Base-by-base conservation (phyloP, 2,329 filamentous ascomycete genomes). In the Fusarium xyrophilum region DNA sequence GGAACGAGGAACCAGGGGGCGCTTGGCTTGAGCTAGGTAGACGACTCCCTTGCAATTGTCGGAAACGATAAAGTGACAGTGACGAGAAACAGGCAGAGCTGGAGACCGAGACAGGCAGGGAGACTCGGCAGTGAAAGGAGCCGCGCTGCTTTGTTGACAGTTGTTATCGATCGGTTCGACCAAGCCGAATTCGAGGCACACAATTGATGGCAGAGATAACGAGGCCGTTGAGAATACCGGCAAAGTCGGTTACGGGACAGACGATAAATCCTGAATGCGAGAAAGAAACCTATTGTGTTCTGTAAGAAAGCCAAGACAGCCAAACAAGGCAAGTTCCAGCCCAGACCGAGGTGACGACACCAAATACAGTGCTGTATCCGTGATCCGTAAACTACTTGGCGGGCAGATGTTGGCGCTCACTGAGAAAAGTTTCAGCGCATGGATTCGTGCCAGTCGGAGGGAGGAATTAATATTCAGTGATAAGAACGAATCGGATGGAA, bases 1-100 rank as follows among this genome's bases (percentile, higher is more conserved):
- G 46, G 67, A 63, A 67, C 66, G 62, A 28, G 39, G 30, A 52
- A 67, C 58, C 64, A 60, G 46, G 65, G 65, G 61, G 66, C 55
- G 64, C 65, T 60, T 65, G 60, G 51, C 50, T 65, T 60, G 44
- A 48, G 21, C 60, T 65, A 61, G 52, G 39, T 63, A 43, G 43
- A 56, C 21, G n/a, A 28, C 54, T 64, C 50, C 56, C 62, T 65
- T 65, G 51, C 43, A 53, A 52, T 56, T 46, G 48, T 33, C 17
- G 36, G 56, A 64, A 51, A 60, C 47, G 28, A 53, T 44, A 54
- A 54, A 67, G 51, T 39, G 55, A 51, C 53, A 62, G 67, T 63
- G 40, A 69, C 21, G 62, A 67, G 61, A 53, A 39, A 67, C 47
- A 68, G 47, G 42, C 50, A 56, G 60, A 52, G 15, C 33, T 35